Base-by-base conservation (phyloP, 176 grass and related monocot species). In the Ensete glaucum region DNA sequence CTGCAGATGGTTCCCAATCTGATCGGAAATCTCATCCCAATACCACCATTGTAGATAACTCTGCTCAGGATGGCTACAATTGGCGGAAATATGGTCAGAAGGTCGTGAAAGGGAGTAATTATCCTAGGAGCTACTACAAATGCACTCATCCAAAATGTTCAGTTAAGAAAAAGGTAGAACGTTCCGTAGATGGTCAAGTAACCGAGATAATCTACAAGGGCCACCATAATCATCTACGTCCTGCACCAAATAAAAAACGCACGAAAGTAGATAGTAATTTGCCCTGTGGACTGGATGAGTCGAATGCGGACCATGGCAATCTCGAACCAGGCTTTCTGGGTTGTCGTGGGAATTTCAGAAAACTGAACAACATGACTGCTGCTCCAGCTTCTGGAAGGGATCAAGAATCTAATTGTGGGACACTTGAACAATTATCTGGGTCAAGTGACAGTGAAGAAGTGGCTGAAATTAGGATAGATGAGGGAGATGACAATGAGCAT, bases 31-130 rank as follows among this genome's bases (percentile, higher is more conserved):
- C 78, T 64, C 79, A 86, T 67, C 66, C 63, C 72, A 71, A 76
- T 73, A 67, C 81, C 70, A 62, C 73, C 17, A 22, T 74, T 75
- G 77, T 84, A 71, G 86, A 86, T 79, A 92, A 92, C 84, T 86
- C 89, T 86, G 62, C 79, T 56, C 78, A 86, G 14, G 89, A 92
- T 79, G 89, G 86, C 56, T 92, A 86, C 58, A 86, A 85, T 73
- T 92, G 89, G 89, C 77, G 86, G 9, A 92, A 92, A 50, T 92
- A 92, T 53, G 89, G 86, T 56, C 89, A 92, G 24, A 88, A 92
- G 62, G 64, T 82, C 64, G 81, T 88, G 29, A 84, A 88, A 75
- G 89, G 86, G 79, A 88, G 84, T 60, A 78, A 87, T 66, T 78
- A 79, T 60, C 89, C 89, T 56, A 85, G 89, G 75, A 85, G 79